Evolutionary conservation across 2,329 filamentous ascomycete genomes (phyloP).

Genomic region (Aspergillus tanneri): DNA sequence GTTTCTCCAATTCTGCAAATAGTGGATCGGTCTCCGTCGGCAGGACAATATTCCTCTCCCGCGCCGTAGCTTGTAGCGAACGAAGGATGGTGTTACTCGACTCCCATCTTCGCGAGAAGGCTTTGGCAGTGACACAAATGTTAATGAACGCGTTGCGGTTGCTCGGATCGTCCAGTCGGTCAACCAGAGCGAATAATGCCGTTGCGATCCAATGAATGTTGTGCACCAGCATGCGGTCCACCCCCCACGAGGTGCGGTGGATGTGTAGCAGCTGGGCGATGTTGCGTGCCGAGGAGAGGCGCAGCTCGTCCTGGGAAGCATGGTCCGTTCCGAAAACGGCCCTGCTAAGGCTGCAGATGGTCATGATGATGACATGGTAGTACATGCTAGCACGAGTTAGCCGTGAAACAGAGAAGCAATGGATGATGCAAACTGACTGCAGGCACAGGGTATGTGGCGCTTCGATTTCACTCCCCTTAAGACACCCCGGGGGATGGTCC

Average conservation of each 20-base stretch:
- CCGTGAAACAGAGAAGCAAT: neutral
- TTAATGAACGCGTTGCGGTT: conserved; percentile 28
- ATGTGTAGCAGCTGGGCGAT: conserved; percentile 28
- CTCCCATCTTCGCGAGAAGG: conserved; percentile 26
- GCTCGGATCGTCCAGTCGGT: conserved; percentile 20
- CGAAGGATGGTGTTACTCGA: conserved; percentile 7
- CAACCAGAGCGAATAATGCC: conserved; percentile 30
- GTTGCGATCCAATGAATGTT: conserved; percentile 32
- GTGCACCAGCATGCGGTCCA: conserved; percentile 33
- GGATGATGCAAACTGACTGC: conserved; percentile 18
- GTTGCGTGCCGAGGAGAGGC: conserved; percentile 27
- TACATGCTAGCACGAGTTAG: conserved; percentile 32
- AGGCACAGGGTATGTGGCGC: conserved; percentile 25
- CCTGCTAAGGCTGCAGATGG: conserved; percentile 32
- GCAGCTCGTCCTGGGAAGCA: conserved; percentile 15
- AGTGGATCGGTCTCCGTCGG: conserved; percentile 24
- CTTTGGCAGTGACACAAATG: conserved; percentile 24
- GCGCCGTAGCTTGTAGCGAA: conserved; percentile 22
- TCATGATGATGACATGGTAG: conserved; percentile 39
- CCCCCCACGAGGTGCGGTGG: conserved; percentile 30
- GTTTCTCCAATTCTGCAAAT: conserved; percentile 18
- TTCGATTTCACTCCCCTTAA: conserved; percentile 13
- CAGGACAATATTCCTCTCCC: conserved; percentile 18
- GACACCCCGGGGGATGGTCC: conserved; percentile 11
- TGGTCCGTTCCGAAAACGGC: too few species aligned